These are phyloP conservation scores for Exophiala dermatitidis DNA, from an alignment of 2,329 filamentous ascomycete species.

Conservation along the genomic window DNA sequence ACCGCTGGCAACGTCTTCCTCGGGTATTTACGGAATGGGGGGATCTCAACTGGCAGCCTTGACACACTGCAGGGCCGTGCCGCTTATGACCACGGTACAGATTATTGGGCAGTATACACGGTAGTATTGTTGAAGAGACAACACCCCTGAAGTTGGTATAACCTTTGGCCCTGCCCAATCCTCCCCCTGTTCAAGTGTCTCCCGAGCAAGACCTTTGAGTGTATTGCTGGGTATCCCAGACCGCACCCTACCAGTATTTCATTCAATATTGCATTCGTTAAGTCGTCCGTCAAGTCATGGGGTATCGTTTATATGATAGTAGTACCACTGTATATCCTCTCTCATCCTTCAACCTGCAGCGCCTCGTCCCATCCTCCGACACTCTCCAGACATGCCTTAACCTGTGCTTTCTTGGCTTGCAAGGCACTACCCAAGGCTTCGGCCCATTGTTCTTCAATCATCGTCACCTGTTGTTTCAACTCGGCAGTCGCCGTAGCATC, in stretches of 20 bases:
- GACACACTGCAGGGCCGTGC: no score
- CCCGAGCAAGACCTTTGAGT: no score
- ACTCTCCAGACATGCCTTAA: slow-evolving; percentile 64
- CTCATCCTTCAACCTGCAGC: slow-evolving; percentile 2
- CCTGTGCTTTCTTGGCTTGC: slow-evolving; percentile 62
- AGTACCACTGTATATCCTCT: background rate
- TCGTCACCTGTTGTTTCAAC: slow-evolving; percentile 83
- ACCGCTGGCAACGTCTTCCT: background rate
- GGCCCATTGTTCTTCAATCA: slow-evolving; percentile 85
- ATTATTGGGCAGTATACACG: no score
- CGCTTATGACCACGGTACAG: no score
- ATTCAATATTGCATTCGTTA: background rate
- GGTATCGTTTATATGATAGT: background rate
- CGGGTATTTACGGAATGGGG: background rate
- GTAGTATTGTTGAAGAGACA: no score
- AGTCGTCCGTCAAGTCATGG: background rate
- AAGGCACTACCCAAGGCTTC: slow-evolving; percentile 77
- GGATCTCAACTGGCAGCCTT: no score
- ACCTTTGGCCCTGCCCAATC: no score
- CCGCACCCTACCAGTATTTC: background rate
- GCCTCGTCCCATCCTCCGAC: slow-evolving; percentile 81
- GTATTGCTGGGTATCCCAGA: background rate
- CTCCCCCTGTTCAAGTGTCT: no score
- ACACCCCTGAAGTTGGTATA: no score
- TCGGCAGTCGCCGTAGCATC: slow-evolving; percentile 69